A percentile compares a stretch with the other conserved stretches of the same genome.
phyloP scores from a whole-genome alignment of 345 rosid genomes.

The Pelargonium nanum region DNA sequence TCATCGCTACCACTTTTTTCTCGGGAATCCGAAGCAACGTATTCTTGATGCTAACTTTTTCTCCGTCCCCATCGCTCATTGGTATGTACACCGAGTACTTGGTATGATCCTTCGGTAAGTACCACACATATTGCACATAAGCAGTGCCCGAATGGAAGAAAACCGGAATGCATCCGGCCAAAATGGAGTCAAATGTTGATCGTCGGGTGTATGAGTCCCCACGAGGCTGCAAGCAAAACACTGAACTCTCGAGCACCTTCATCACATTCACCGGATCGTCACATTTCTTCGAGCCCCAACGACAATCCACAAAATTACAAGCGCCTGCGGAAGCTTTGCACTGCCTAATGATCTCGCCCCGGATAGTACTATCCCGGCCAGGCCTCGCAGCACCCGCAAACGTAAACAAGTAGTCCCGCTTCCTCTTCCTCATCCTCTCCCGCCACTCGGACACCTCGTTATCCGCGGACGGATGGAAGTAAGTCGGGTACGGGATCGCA shows the following conservation, averaged over 20 bases:
- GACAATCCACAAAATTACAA: slow-evolving; percentile 51
- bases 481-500: slow-evolving; percentile 55
- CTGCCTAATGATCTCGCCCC: slow-evolving; percentile 53
- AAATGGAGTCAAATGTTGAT: slow-evolving; percentile 41
- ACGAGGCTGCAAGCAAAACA: slow-evolving; percentile 56
- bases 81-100: slow-evolving; percentile 48
- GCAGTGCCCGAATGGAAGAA: slow-evolving; percentile 66
- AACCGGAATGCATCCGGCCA: too few species aligned
- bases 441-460: slow-evolving; percentile 44
- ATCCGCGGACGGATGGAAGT: slow-evolving; percentile 43
- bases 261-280: slow-evolving; percentile 51
- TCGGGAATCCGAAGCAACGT: slow-evolving; percentile 28
- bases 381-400: slow-evolving; percentile 61
- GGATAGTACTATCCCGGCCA: slow-evolving; percentile 32
- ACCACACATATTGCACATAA: slow-evolving; percentile 49
- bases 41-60: slow-evolving; percentile 26
- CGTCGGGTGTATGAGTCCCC: slow-evolving; percentile 64
- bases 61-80: slow-evolving; percentile 25
- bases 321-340: slow-evolving; percentile 30
- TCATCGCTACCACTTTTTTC: slow-evolving; percentile 23
- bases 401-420: slow-evolving; percentile 37
- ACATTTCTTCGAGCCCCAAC: slow-evolving; percentile 37
- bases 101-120: slow-evolving; percentile 34
- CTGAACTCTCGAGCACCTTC: slow-evolving; percentile 40
- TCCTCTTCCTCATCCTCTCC: slow-evolving; percentile 27